Evolutionary conservation across 352 stramenopile species (phyloP).

Genomic region (Phytophthora pseudosyringae): DNA sequence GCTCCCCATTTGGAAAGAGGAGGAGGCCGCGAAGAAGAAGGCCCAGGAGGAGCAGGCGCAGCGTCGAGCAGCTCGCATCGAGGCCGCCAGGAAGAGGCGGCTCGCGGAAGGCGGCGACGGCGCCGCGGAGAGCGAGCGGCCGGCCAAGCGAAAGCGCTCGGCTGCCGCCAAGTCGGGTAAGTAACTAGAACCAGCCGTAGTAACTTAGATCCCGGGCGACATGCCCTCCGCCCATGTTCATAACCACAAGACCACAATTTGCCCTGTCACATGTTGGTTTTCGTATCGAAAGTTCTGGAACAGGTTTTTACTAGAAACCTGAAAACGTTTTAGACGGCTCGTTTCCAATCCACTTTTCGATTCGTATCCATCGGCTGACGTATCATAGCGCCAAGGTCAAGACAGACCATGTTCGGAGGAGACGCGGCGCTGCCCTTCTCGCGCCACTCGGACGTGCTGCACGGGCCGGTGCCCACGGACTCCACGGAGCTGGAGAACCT

Average conservation of each 20-base stretch:
- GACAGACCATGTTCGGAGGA: conserved; percentile 65
- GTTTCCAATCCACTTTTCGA: conserved; percentile 5
- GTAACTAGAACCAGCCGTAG: conserved; percentile 29
- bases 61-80: conserved; percentile 31
- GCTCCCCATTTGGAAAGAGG: conserved; percentile 55
- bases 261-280: conserved; percentile 10
- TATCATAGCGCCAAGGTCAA: not conserved
- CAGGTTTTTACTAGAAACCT: too few relatives aligned
- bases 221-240: conserved; percentile 5
- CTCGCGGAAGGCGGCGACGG: conserved; percentile 14
- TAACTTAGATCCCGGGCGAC: conserved; percentile 17
- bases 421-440: conserved; percentile 74
- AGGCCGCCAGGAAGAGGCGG: conserved; percentile 38
- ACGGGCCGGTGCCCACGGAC: conserved; percentile 54
- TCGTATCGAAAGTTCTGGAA: conserved; percentile 34
- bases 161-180: conserved; percentile 7
- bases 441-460: conserved; percentile 84
- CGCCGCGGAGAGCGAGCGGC: conserved; percentile 14
- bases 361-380: conserved; percentile 2
- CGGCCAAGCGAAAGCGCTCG: conserved; percentile 28
- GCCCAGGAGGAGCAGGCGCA: conserved; percentile 36
- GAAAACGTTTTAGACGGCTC: not conserved
- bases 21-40: conserved; percentile 52
- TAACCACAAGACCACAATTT: not conserved
- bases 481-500: conserved; percentile 62